A percentile compares a stretch with the other conserved stretches of the same genome.
These are phyloP conservation scores for Sugiyamaella lignohabitans DNA, from an alignment of 805 yeast species.

Conservation along the genomic window DNA sequence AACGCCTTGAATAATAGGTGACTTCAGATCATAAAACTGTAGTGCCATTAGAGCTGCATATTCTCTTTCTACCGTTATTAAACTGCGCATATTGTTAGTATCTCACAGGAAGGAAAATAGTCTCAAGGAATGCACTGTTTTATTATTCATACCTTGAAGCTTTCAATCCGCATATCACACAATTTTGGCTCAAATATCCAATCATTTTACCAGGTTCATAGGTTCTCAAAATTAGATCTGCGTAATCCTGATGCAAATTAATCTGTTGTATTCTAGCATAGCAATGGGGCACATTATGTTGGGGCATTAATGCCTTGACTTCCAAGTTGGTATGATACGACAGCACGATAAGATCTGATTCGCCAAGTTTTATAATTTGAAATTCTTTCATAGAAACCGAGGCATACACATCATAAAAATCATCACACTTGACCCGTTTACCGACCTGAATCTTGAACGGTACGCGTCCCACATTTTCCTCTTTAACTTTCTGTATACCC, in stretches of 20 bases:
- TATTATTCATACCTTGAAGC: constrained; percentile 47
- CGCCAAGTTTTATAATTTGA: constrained; percentile 51
- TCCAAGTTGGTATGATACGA: constrained; percentile 43
- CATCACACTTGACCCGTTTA: constrained; percentile 74
- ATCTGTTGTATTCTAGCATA: constrained; percentile 75
- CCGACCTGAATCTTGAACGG: constrained; percentile 71
- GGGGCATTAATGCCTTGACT: constrained; percentile 16
- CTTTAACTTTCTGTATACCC: constrained; percentile 66
- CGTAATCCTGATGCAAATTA: constrained; percentile 44
- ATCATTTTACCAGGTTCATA: constrained; percentile 42
- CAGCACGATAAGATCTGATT: constrained; percentile 68
- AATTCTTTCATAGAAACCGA: constrained; percentile 51
- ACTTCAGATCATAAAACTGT: constrained; percentile 70
- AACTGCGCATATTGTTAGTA: constrained; percentile 31
- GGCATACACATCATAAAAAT: constrained; percentile 81
- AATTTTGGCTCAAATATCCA: constrained; percentile 54
- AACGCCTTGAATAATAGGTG: constrained; percentile 57
- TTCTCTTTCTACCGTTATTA: constrained; percentile 92
- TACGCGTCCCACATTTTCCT: constrained; percentile 39
- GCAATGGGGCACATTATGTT: constrained; percentile 40
- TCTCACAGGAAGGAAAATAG: background rate
- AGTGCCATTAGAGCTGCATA: constrained; percentile 76
- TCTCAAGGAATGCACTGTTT: background rate
- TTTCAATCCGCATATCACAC: constrained; percentile 58
- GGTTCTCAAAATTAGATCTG: constrained; percentile 72